These are phyloP conservation scores for Closterium sp. DNA, from an alignment of 139 green algal species.

Conservation along the genomic window DNA sequence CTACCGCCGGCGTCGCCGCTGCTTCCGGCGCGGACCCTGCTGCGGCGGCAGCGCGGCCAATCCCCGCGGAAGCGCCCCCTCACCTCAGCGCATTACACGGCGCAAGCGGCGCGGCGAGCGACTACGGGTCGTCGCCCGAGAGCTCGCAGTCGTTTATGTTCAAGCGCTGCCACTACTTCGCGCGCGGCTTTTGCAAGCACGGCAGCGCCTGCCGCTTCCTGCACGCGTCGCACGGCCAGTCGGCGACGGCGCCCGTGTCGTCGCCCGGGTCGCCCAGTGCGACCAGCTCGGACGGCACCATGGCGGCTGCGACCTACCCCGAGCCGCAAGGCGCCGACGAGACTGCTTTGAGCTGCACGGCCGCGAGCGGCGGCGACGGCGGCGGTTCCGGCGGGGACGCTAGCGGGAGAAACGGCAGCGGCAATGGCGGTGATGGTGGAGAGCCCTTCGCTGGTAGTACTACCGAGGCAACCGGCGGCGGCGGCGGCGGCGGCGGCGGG, in stretches of 20 bases:
- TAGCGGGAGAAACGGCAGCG: not conserved
- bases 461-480: not conserved
- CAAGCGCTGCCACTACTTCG: constrained; percentile 25
- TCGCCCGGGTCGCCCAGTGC: not conserved
- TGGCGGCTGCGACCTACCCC: not conserved
- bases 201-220: constrained; percentile 19
- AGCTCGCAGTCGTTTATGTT: not conserved
- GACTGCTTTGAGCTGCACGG: not conserved
- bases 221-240: constrained; percentile 9
- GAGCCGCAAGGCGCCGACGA: not conserved
- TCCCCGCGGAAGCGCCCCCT: not conserved
- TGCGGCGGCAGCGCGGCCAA: not conserved
- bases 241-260: not conserved
- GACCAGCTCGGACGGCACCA: not conserved
- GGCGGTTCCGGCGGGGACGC: not conserved
- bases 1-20: no score
- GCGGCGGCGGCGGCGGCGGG: no score
- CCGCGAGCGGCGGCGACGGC: not conserved
- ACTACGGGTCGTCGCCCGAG: not conserved
- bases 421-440: not conserved
- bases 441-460: not conserved
- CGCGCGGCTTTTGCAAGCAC: constrained; percentile 37
- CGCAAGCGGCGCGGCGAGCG: not conserved
- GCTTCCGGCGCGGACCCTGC: not conserved
- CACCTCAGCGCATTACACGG: not conserved